Evolutionary conservation across 257 asterid genomes (phyloP).

Genomic region (Rhazya stricta): DNA sequence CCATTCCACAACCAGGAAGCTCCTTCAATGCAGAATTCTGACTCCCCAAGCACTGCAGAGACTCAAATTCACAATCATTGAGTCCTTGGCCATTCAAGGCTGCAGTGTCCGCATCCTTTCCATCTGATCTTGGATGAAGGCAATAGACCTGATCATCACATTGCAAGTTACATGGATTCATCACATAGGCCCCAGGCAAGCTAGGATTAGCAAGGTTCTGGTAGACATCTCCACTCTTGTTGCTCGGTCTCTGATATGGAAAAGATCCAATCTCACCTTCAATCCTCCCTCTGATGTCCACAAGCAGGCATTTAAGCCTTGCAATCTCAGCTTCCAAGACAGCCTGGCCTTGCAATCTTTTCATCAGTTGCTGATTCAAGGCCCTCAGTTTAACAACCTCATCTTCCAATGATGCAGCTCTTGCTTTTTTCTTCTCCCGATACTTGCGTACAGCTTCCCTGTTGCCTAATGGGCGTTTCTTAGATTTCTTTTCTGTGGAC

Average conservation of each 20-base stretch:
- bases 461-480: constrained; percentile 80
- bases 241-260: constrained; percentile 81
- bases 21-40: constrained; percentile 39
- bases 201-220: constrained; percentile 42
- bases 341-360: constrained; percentile 86
- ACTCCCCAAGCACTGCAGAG: constrained; percentile 53
- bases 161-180: constrained; percentile 79
- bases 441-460: constrained; percentile 98
- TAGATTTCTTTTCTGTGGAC: constrained; percentile 58
- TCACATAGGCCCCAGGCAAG: constrained; percentile 51
- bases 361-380: constrained; percentile 78
- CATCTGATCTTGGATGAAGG: constrained; percentile 63
- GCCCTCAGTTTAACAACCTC: constrained; percentile 74
- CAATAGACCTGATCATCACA: constrained; percentile 76
- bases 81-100: constrained; percentile 44
- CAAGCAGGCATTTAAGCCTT: constrained; percentile 91
- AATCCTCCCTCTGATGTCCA: constrained; percentile 88
- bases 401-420: constrained; percentile 82
- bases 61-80: constrained; percentile 58
- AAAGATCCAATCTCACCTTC: constrained; percentile 97
- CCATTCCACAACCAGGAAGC: constrained; percentile 43
- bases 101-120: constrained; percentile 23
- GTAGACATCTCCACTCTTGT: constrained; percentile 44
- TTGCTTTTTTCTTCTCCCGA: constrained; percentile 90
- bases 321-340: constrained; percentile 88